Base-by-base conservation (phyloP, 768 basidiomycete species). In the Gymnopilus dilepis region DNA sequence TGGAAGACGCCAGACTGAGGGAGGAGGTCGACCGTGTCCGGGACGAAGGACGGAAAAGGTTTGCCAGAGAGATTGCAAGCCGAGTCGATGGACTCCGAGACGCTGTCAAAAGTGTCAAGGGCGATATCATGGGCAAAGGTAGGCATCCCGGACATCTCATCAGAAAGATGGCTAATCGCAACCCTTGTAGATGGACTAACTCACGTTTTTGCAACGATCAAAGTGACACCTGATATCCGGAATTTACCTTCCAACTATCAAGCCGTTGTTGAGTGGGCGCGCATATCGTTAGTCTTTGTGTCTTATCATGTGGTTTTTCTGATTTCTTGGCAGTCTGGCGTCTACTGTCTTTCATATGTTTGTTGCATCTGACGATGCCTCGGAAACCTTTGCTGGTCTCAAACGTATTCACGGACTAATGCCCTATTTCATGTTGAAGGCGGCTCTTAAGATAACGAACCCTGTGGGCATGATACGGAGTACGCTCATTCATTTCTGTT, bases 371-470 rank as follows among this genome's bases (percentile, higher is more conserved):
- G 97, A 99, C 73, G 89, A 89, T 61, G 91, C 95, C 5, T 95
- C 95, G 5, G 92, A 97, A 66, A 90, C 89, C 4, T 90, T 99
- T 67, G 82, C 93, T 13, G 84, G 87, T 60, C 76, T 99, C 61
- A 99, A 98, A 78, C 85, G 96, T 50, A 85, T 97, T 42, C 97
- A 99, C 71, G 95, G 95, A 1, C 77, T 97, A 54, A 97, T 99
- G 94, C 97, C 97, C 5, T 99, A 99, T 73, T 94, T 99, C 69
- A 88, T 99, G 80, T 86, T 99, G 64, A 98, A 95, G 73, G 85
- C 94, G 7, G 90, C 94, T 12, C 77, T 99, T 62, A 90, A 86
- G 72, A 93, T 99, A 66, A 95, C 92, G 59, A 99, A 98, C 75
- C 97, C 97, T 1, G 90, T 99, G 61, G 84, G 86, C 28, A 99